Conservation (phyloP, 108 stramenopile genomes). For the Bacterosira constricta region DNA sequence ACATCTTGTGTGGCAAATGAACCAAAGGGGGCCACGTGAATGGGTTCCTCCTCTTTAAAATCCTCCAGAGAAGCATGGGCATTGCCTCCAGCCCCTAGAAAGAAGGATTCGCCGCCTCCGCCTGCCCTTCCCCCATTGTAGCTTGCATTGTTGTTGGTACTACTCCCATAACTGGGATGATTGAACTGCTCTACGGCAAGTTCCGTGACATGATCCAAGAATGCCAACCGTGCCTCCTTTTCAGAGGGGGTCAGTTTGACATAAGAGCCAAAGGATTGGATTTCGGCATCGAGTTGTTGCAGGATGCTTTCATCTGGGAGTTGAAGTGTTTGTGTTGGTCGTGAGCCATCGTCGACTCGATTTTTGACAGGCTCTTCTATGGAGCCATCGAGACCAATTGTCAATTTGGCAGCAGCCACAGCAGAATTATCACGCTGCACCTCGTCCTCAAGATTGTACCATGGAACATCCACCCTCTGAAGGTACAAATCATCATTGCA, state of each 20-base stretch:
- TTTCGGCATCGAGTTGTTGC: constrained; percentile 48
- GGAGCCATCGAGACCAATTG: not conserved
- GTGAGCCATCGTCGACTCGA: not conserved
- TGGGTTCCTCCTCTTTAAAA: not conserved
- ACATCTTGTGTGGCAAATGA: constrained; percentile 72
- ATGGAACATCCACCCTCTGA: constrained; percentile 11
- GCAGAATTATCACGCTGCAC: constrained; percentile 9
- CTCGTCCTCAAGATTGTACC: constrained; percentile 13
- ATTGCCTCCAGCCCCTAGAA: not conserved
- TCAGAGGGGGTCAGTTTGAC: constrained; percentile 61
- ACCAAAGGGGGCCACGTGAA: constrained; percentile 66
- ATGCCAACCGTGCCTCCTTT: constrained; percentile 42
- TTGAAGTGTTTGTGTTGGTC: not conserved
- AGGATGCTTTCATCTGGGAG: constrained; percentile 20
- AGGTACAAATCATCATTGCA: constrained; percentile 13
- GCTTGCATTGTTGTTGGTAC: not conserved
- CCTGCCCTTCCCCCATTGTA: not conserved
- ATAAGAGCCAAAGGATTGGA: constrained; percentile 63
- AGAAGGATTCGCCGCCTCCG: not conserved
- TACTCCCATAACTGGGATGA: no score
- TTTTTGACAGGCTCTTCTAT: not conserved
- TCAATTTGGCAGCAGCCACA: not conserved
- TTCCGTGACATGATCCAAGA: constrained; percentile 51
- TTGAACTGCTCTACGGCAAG: constrained; percentile 4
- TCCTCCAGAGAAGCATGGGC: not conserved